Evolutionary conservation across 208 protist species (phyloP).

Genomic region (Wallacemonas sp.): DNA sequence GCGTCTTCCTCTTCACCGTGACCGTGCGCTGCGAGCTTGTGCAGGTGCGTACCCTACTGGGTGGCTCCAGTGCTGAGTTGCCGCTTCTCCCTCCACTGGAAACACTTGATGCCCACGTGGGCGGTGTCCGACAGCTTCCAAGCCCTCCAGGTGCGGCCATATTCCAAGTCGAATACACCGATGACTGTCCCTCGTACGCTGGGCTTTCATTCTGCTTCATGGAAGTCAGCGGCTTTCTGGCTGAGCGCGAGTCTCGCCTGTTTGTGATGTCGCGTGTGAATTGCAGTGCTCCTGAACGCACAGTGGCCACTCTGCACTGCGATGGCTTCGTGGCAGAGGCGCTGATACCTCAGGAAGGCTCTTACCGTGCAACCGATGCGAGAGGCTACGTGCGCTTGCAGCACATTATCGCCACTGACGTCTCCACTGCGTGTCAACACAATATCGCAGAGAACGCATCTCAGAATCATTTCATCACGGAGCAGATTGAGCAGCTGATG

Average conservation of each 20-base stretch:
- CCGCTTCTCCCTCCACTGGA: neutral
- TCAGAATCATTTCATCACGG: neutral
- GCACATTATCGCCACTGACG: conserved; percentile 9
- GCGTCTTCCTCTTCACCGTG: neutral
- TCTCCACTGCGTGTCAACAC: neutral
- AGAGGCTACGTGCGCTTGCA: neutral
- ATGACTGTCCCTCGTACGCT: neutral
- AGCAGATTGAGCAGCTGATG: neutral
- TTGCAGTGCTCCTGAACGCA: neutral
- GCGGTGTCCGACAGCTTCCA: neutral
- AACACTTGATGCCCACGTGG: neutral
- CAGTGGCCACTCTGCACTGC: conserved; percentile 5
- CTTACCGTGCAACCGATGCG: neutral
- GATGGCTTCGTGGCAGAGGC: conserved; percentile 10
- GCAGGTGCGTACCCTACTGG: neutral
- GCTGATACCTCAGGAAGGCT: no score
- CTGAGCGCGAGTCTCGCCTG: neutral
- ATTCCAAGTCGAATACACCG: neutral
- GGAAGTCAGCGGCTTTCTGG: conserved; percentile 2
- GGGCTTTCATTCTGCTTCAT: conserved; percentile 8
- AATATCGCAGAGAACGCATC: neutral
- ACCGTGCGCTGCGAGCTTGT: neutral
- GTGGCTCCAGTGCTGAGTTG: neutral
- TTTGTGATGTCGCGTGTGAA: conserved; percentile 13
- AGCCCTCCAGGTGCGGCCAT: conserved; percentile 1